A percentile compares a stretch with the other conserved stretches of the same genome.
Conservation (phyloP, 441 rosid species). For the Erysimum cheiri region DNA sequence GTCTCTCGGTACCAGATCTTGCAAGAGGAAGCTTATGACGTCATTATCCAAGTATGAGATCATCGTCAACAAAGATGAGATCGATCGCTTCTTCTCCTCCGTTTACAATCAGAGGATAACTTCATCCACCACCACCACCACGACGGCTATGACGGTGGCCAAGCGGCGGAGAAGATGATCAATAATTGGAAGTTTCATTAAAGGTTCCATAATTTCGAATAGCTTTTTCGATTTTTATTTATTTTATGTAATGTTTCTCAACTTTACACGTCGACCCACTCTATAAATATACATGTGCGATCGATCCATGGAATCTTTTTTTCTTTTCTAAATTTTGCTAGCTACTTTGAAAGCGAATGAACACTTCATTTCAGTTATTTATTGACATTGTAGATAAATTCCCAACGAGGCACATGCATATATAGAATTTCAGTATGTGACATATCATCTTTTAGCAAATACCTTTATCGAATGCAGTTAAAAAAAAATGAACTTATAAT, state of each 20-base stretch:
- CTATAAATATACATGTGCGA: constrained; percentile 41
- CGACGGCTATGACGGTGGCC: constrained; percentile 27
- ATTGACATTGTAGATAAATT: constrained; percentile 7
- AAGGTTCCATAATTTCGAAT: constrained; percentile 43
- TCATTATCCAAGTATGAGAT: constrained; percentile 38
- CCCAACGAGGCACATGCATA: neutral
- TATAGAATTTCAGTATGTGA: neutral
- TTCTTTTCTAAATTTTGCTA: constrained; percentile 11
- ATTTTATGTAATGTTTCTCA: constrained; percentile 39
- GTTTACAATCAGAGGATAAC: constrained; percentile 37
- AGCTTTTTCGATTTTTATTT: constrained; percentile 35
- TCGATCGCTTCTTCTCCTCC: constrained; percentile 40
- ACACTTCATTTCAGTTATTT: constrained; percentile 7
- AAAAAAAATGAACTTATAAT: neutral
- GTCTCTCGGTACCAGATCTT: constrained; percentile 39
- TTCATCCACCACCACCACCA: constrained; percentile 29
- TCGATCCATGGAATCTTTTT: constrained; percentile 35
- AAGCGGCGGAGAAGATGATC: constrained; percentile 40
- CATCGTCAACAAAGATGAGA: constrained; percentile 42
- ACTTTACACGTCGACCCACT: constrained; percentile 47
- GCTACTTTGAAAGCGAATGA: constrained; percentile 13
- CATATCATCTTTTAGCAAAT: constrained; percentile 13
- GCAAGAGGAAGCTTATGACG: constrained; percentile 45
- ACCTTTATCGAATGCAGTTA: neutral
- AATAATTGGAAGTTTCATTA: constrained; percentile 26